phyloP scores from a whole-genome alignment of 2,329 filamentous ascomycete genomes.

The Aspergillus sclerotialis region DNA sequence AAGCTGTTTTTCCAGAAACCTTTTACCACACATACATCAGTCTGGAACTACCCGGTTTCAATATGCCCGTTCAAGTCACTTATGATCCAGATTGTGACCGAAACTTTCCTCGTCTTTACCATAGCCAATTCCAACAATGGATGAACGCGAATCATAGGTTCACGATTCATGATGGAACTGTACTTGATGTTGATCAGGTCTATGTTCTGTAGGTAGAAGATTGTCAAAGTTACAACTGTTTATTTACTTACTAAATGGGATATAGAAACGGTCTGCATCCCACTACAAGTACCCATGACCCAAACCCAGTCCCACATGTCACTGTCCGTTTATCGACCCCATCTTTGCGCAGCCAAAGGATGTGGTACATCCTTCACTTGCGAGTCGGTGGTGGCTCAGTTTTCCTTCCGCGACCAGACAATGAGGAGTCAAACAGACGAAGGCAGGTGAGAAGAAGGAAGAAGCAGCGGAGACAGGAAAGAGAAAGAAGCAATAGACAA shows the following conservation, averaged over 20 bases:
- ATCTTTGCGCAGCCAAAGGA: neutral
- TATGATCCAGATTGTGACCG: neutral
- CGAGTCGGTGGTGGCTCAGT: neutral
- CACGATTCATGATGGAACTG: neutral
- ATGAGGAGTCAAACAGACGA: neutral
- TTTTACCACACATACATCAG: no score
- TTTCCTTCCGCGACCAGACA: neutral
- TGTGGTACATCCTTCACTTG: constrained; percentile 1
- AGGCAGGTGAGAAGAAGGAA: no score
- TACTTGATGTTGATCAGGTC: neutral
- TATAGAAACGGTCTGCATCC: neutral
- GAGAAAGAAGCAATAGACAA: no score
- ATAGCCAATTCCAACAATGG: neutral
- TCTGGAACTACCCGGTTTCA: no score
- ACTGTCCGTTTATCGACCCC: neutral
- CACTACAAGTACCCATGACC: neutral
- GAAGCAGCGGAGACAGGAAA: constrained; percentile 1
- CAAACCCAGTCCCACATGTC: neutral
- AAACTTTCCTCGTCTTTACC: neutral
- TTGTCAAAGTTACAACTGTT: neutral
- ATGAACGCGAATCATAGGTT: no score
- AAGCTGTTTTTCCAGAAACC: no score
- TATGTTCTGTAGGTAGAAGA: neutral
- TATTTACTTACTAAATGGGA: neutral
- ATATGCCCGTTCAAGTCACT: no score